phyloP scores from a whole-genome alignment of 2,329 filamentous ascomycete genomes.

The Colletotrichum lupini region DNA sequence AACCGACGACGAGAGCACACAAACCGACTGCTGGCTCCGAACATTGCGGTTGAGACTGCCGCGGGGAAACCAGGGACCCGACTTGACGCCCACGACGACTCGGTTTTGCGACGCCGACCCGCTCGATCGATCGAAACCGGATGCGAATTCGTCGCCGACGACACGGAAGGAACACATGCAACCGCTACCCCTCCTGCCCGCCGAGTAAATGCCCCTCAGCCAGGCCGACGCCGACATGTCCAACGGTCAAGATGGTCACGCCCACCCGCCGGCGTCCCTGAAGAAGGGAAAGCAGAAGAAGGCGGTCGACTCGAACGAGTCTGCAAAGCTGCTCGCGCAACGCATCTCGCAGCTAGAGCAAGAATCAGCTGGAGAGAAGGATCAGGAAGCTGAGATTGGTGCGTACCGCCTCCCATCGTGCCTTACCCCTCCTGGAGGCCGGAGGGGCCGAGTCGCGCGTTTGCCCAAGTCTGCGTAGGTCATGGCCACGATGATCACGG shows the following conservation, averaged over 20 bases:
- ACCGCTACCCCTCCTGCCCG: slow-evolving; percentile 8
- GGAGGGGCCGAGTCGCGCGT: slow-evolving; percentile 28
- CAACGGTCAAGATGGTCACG: slow-evolving; percentile 55
- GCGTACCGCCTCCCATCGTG: slow-evolving; percentile 39
- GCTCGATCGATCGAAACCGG: slow-evolving; percentile 30
- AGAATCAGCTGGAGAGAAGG: slow-evolving; percentile 92
- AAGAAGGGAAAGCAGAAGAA: slow-evolving; percentile 92
- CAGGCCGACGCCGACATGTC: slow-evolving; percentile 54
- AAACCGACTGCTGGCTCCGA: slow-evolving; percentile 9
- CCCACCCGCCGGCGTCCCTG: slow-evolving; percentile 53
- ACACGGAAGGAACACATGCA: background rate
- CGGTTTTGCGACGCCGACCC: slow-evolving; percentile 31
- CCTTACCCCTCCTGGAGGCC: slow-evolving; percentile 20
- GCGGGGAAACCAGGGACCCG: background rate
- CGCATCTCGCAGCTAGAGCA: slow-evolving; percentile 96
- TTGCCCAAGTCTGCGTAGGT: background rate
- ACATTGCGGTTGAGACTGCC: background rate
- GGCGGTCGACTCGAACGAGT: slow-evolving; percentile 84
- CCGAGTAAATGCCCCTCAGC: slow-evolving; percentile 50
- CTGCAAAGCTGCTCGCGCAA: slow-evolving; percentile 89
- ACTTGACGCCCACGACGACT: slow-evolving; percentile 5
- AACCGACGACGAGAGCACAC: background rate
- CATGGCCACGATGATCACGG: too few species aligned
- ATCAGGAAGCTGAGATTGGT: slow-evolving; percentile 97
- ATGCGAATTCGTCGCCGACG: slow-evolving; percentile 35